phyloP scores from a whole-genome alignment of 169 alveolate species.

The Plasmodium vinckei region DNA sequence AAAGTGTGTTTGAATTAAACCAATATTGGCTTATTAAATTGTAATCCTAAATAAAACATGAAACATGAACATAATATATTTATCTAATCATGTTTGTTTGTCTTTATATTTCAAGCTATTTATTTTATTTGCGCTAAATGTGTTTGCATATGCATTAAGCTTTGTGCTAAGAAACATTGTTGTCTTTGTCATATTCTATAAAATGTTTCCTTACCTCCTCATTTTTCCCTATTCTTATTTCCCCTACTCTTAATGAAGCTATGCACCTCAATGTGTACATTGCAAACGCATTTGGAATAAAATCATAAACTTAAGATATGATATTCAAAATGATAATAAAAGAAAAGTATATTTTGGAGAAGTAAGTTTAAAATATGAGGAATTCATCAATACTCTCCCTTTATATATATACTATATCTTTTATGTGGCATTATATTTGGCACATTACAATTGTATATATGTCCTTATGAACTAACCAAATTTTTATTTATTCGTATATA shows the following conservation, averaged over 20 bases:
- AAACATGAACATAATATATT: neutral
- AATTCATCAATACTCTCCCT: neutral
- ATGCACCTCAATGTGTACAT: slow-evolving; percentile 55
- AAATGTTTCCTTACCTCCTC: neutral
- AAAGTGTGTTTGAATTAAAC: slow-evolving; percentile 12
- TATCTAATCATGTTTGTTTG: neutral
- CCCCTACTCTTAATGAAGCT: slow-evolving; percentile 6
- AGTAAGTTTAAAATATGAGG: slow-evolving; percentile 14
- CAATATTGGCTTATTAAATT: slow-evolving; percentile 50
- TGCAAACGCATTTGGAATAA: slow-evolving; percentile 56
- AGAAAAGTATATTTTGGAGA: slow-evolving; percentile 43
- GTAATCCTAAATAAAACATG: slow-evolving; percentile 20
- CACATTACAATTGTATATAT: too few relatives aligned
- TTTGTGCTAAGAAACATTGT: neutral
- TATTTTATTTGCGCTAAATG: neutral
- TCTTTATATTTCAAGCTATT: neutral
- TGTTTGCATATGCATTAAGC: neutral
- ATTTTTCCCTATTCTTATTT: neutral
- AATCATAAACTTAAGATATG: slow-evolving; percentile 24
- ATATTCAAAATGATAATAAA: slow-evolving; percentile 37
- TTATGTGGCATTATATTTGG: too few relatives aligned
- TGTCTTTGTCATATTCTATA: too few relatives aligned
- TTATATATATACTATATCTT: too few relatives aligned
- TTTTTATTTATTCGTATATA: neutral
- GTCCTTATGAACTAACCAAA: too few relatives aligned